Conservation (phyloP, 495 filamentous ascomycete species). For the Cairneyella variabilis region DNA sequence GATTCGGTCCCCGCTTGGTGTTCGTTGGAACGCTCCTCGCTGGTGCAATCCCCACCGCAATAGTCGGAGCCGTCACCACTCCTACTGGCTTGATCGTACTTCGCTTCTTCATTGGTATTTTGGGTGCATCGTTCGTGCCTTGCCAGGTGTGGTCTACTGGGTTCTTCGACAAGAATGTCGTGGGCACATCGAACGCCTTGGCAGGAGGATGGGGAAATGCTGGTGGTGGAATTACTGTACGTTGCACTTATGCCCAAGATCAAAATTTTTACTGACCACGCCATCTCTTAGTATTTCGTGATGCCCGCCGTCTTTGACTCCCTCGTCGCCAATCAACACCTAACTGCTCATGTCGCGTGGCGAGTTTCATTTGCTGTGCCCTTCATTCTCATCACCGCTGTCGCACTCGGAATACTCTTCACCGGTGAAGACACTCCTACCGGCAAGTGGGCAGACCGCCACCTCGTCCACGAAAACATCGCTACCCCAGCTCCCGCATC, state of each 20-base stretch:
- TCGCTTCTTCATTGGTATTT: slow-evolving; percentile 89
- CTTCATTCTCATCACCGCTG: slow-evolving; percentile 65
- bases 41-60: slow-evolving; percentile 77
- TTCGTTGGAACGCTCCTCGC: slow-evolving; percentile 72
- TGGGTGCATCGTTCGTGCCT: slow-evolving; percentile 87
- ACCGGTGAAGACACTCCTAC: slow-evolving; percentile 78
- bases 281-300: slow-evolving; percentile 50
- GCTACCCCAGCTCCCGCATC: slow-evolving; percentile 15
- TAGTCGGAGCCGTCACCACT: slow-evolving; percentile 71
- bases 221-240: slow-evolving; percentile 72
- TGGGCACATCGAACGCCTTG: slow-evolving; percentile 85
- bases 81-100: slow-evolving; percentile 68
- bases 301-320: slow-evolving; percentile 92
- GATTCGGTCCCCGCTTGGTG: slow-evolving; percentile 74
- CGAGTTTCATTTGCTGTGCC: slow-evolving; percentile 80
- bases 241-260: slow-evolving; percentile 55
- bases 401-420: slow-evolving; percentile 63
- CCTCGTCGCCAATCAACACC: slow-evolving; percentile 53
- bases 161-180: slow-evolving; percentile 93
- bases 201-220: slow-evolving; percentile 86
- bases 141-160: slow-evolving; percentile 96
- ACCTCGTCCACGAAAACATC: slow-evolving; percentile 33
- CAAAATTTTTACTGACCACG: background rate
- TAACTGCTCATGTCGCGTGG: slow-evolving; percentile 71
- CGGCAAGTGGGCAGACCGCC: slow-evolving; percentile 62